These are phyloP conservation scores for Thermomucor indicae-seudaticae DNA, from an alignment of 371 early-diverging fungal genomes.

Conservation along the genomic window DNA sequence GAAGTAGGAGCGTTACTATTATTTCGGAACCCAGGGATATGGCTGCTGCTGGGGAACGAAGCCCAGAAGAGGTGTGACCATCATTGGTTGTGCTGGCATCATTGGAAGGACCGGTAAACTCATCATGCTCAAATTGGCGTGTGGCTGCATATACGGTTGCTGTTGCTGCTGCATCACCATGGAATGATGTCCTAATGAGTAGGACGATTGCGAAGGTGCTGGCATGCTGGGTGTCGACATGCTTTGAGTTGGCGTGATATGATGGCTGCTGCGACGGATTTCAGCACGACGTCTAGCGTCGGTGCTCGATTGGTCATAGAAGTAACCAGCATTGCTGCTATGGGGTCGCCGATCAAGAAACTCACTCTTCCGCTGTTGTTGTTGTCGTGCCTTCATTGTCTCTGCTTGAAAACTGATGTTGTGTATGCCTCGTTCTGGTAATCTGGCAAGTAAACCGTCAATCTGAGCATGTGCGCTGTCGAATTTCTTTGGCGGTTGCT, in stretches of 20 bases:
- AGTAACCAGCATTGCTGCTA: neutral
- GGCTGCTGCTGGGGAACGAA: too few species aligned
- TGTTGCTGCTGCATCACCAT: too few species aligned
- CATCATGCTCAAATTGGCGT: too few species aligned
- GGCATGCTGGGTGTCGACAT: neutral
- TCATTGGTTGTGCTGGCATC: too few species aligned
- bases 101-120: too few species aligned
- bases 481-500: slow-evolving; percentile 15
- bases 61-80: too few species aligned
- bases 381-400: slow-evolving; percentile 10
- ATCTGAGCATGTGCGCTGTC: slow-evolving; percentile 30
- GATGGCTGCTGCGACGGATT: neutral
- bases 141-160: too few species aligned
- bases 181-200: too few species aligned
- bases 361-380: slow-evolving; percentile 1
- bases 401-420: slow-evolving; percentile 28
- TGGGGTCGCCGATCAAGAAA: too few species aligned
- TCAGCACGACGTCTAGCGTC: slow-evolving; percentile 4
- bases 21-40: too few species aligned
- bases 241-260: neutral
- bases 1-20: too few species aligned
- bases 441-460: slow-evolving; percentile 24
- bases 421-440: slow-evolving; percentile 20
- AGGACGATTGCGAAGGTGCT: too few species aligned
- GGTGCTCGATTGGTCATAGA: neutral